Conservation (phyloP, 1,284 basidiomycete genomes). For the Ganoderma leucocontextum region DNA sequence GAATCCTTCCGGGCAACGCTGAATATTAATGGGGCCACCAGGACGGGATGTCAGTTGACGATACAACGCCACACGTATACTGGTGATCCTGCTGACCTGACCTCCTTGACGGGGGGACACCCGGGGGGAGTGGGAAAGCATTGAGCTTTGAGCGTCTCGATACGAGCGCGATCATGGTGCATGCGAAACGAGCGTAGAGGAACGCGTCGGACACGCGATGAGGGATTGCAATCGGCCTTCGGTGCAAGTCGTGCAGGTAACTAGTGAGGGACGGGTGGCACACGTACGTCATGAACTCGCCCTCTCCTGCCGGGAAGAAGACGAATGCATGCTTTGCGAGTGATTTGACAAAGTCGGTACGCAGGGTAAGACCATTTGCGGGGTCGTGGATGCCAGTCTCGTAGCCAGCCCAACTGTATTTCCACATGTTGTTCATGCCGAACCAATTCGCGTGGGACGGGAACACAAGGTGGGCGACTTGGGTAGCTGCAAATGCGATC, state of each 20-base stretch:
- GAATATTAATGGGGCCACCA: too few species aligned
- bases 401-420: neutral
- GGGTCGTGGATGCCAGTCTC: neutral
- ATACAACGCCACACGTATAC: too few species aligned
- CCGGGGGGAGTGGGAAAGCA: too few species aligned
- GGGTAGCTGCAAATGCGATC: neutral
- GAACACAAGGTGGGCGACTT: neutral
- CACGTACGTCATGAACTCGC: neutral
- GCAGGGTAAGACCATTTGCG: neutral
- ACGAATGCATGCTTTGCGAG: neutral
- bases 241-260: neutral
- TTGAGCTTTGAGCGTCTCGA: too few species aligned
- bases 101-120: too few species aligned
- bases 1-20: too few species aligned
- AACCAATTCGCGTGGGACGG: neutral
- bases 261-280: neutral
- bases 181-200: constrained; percentile 9
- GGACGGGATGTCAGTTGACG: too few species aligned
- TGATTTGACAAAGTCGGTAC: neutral
- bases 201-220: neutral
- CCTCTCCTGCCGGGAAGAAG: neutral
- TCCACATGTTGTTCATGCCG: neutral
- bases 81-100: too few species aligned
- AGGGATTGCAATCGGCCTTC: neutral
- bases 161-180: neutral